Evolutionary conservation across 257 asterid species (phyloP).

Genomic region (Mitragyna speciosa): DNA sequence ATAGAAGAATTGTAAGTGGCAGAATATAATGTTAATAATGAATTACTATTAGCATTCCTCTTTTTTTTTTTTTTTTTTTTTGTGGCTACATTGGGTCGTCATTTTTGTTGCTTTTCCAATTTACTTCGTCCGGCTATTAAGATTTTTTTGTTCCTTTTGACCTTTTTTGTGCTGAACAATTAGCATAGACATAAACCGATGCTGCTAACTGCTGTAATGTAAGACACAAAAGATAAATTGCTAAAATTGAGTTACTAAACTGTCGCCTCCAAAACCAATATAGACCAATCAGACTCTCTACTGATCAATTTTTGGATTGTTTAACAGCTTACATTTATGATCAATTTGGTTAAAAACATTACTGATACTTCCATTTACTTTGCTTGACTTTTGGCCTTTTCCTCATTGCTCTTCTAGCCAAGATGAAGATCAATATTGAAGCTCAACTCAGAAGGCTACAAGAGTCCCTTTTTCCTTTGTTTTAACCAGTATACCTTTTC

Average conservation of each 20-base stretch:
- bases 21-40: too few relatives aligned
- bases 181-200: too few relatives aligned
- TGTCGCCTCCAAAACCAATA: not conserved
- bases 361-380: not conserved
- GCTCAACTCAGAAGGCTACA: not conserved
- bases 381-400: not conserved
- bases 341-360: not conserved
- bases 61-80: too few relatives aligned
- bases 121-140: too few relatives aligned
- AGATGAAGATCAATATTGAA: not conserved
- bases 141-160: too few relatives aligned
- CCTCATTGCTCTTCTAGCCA: not conserved
- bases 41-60: not conserved
- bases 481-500: too few relatives aligned
- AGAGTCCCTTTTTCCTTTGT: not conserved
- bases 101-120: too few relatives aligned
- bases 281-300: not conserved
- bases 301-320: not conserved
- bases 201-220: too few relatives aligned
- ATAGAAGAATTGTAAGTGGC: not conserved
- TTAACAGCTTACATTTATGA: not conserved
- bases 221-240: not conserved
- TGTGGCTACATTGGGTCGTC: too few relatives aligned
- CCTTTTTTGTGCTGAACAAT: not conserved
- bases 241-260: not conserved